Conservation (phyloP, 805 yeast genomes). For the Yamadazyma nakazawae region DNA sequence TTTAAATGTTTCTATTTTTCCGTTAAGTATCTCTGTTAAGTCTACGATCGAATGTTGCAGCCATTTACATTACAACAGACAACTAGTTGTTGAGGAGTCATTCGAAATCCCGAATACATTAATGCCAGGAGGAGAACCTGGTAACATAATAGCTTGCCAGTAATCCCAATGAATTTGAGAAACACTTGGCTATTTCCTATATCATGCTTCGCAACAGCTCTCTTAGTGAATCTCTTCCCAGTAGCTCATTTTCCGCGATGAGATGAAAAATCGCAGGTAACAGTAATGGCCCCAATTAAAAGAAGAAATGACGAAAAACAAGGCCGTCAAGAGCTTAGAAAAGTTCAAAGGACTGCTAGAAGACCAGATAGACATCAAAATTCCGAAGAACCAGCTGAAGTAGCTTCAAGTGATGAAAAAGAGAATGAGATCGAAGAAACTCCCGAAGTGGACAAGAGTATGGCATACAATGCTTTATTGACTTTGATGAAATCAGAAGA, state of each 20-base stretch:
- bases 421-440: slow-evolving; percentile 1
- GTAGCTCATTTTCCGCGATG: slow-evolving; percentile 1
- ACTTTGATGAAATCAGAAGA: slow-evolving; percentile 47
- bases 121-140: no score
- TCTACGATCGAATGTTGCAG: no score
- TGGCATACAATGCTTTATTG: slow-evolving; percentile 65
- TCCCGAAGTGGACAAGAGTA: slow-evolving; percentile 27
- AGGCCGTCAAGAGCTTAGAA: slow-evolving; percentile 63
- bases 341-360: slow-evolving; percentile 53
- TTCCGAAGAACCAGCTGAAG: slow-evolving; percentile 3
- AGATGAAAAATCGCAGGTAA: slow-evolving; percentile 1
- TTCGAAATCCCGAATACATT: no score
- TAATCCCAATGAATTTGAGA: no score
- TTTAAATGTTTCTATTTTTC: no score
- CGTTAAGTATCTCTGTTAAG: no score
- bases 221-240: background rate
- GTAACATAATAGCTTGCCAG: no score
- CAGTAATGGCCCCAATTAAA: slow-evolving; percentile 4
- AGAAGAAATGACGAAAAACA: slow-evolving; percentile 7
- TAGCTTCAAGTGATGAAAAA: slow-evolving; percentile 14
- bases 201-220: background rate
- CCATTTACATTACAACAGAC: no score
- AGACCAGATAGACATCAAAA: slow-evolving; percentile 19
- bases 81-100: no score
- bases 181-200: background rate